Conservation (phyloP, 495 filamentous ascomycete genomes). For the Tuber brumale region DNA sequence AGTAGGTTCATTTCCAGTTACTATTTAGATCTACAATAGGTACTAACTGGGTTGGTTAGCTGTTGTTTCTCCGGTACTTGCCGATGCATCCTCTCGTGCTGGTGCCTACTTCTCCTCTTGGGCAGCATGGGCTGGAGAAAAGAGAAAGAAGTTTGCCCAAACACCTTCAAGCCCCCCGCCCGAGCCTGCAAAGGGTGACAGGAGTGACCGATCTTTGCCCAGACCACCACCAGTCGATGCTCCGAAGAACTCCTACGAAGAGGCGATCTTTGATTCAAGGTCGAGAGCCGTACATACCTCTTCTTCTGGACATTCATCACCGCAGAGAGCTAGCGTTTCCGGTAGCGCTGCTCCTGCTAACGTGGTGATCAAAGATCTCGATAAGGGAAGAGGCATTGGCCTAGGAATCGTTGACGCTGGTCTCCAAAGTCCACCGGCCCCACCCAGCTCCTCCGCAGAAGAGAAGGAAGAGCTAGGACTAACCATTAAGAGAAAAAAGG, state of each 20-base stretch:
- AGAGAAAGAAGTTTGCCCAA: constrained; percentile 60
- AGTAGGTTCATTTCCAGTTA: not conserved
- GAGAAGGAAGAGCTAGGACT: not conserved
- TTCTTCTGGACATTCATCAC: constrained; percentile 19
- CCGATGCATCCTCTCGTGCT: constrained; percentile 56
- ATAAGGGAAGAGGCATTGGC: constrained; percentile 20
- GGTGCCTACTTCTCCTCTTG: constrained; percentile 87
- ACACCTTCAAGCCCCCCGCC: constrained; percentile 37
- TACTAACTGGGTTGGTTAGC: not conserved
- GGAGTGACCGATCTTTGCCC: constrained; percentile 25
- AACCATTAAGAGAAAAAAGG: not conserved
- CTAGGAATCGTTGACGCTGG: constrained; percentile 35
- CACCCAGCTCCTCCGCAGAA: constrained; percentile 10
- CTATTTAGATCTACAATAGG: not conserved
- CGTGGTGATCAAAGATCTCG: constrained; percentile 11
- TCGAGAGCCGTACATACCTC: constrained; percentile 21
- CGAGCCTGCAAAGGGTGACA: constrained; percentile 13
- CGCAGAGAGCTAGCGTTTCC: constrained; percentile 24
- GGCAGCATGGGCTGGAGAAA: constrained; percentile 91
- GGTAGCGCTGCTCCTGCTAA: constrained; percentile 5
- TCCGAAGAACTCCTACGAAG: constrained; percentile 34
- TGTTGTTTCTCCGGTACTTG: constrained; percentile 25
- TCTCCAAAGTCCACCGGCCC: constrained; percentile 16
- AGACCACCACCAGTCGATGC: constrained; percentile 15
- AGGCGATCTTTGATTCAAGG: constrained; percentile 33